Evolutionary conservation across 305 asterid species (phyloP).

Genomic region (Euphrasia arctica): DNA sequence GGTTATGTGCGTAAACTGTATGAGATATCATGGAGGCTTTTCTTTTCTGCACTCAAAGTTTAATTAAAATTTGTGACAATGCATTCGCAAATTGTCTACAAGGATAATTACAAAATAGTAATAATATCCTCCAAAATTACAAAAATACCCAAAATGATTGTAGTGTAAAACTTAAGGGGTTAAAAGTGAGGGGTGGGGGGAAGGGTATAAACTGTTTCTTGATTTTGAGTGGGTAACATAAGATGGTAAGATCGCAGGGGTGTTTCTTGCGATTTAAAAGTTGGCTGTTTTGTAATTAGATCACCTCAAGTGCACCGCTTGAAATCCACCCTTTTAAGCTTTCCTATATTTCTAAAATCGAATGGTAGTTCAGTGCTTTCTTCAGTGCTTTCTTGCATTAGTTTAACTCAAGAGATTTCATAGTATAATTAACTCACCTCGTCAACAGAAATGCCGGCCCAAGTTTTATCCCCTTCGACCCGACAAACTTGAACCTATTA

Average conservation of each 20-base stretch:
- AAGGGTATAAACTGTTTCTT: too few relatives aligned
- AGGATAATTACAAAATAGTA: too few relatives aligned
- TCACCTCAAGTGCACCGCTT: neutral
- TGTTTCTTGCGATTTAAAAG: neutral
- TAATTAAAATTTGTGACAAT: conserved; percentile 7
- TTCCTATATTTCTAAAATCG: conserved; percentile 4
- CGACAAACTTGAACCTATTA: conserved; percentile 83
- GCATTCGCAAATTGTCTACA: neutral
- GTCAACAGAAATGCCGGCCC: conserved; percentile 85
- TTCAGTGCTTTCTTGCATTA: neutral
- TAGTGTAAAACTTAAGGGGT: neutral
- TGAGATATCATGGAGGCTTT: conserved; percentile 10
- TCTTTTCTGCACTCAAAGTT: conserved; percentile 12
- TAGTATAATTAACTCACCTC: conserved; percentile 45
- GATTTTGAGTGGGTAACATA: neutral
- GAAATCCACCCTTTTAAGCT: neutral
- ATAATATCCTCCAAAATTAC: too few relatives aligned
- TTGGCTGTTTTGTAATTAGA: neutral
- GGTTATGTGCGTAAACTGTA: neutral
- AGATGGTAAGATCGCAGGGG: neutral
- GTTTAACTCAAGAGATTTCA: conserved; percentile 15
- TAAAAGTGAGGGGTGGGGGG: neutral
- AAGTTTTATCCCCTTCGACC: conserved; percentile 74
- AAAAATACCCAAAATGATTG: neutral
- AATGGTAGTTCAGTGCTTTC: neutral